Evolutionary conservation across 1,284 basidiomycete genomes (phyloP).

Genomic region (Bondarzewia mesenterica): DNA sequence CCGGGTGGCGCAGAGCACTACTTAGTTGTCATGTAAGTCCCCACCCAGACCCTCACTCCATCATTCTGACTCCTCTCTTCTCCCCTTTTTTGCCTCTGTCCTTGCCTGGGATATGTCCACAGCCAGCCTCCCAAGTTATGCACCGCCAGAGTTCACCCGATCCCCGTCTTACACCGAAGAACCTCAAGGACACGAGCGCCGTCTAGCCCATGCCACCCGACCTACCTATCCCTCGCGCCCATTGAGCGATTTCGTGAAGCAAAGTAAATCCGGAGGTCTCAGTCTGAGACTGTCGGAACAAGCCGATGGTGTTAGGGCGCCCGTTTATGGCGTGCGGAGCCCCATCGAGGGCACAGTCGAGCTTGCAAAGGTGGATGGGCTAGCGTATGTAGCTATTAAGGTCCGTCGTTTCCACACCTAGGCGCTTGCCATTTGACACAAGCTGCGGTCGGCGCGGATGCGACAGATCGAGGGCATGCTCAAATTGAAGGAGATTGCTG

Average conservation of each 20-base stretch:
- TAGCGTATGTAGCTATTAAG: constrained; percentile 57
- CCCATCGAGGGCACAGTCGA: constrained; percentile 51
- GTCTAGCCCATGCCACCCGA: constrained; percentile 33
- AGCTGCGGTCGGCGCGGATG: not conserved
- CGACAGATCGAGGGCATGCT: constrained; percentile 53
- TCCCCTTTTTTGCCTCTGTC: not conserved
- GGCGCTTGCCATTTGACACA: not conserved
- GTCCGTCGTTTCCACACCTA: constrained; percentile 23
- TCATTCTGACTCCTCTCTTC: not conserved
- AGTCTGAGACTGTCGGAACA: constrained; percentile 46
- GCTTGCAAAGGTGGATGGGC: constrained; percentile 43
- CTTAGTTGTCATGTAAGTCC: not conserved
- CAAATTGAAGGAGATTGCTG: constrained; percentile 54
- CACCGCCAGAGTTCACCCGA: constrained; percentile 14
- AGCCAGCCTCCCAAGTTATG: constrained; percentile 25
- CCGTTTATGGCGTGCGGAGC: constrained; percentile 48
- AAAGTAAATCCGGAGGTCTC: constrained; percentile 44
- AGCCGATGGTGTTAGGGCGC: constrained; percentile 37
- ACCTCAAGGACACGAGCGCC: constrained; percentile 46
- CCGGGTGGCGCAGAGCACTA: too few species aligned
- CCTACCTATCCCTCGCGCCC: constrained; percentile 19
- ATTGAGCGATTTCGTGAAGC: constrained; percentile 49
- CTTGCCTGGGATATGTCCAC: constrained; percentile 22
- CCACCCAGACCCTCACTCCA: too few species aligned
- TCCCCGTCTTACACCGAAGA: constrained; percentile 30